Evolutionary conservation across 371 early-diverging fungal genomes (phyloP).

Genomic region (Rhizomucor pusillus): DNA sequence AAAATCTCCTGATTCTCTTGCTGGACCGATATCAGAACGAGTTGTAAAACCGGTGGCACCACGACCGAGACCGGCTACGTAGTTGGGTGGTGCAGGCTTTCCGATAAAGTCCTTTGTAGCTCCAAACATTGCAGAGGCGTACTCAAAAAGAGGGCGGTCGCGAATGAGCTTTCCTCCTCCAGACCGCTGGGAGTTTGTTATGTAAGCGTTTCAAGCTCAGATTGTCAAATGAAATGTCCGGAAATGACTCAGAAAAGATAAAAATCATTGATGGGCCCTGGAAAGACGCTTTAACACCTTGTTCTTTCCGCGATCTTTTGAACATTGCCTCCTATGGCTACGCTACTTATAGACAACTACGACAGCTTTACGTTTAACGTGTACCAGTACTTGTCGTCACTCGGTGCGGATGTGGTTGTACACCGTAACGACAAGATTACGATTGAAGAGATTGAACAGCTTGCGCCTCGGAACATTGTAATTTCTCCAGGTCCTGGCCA

Average conservation of each 20-base stretch:
- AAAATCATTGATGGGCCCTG: too few relatives aligned
- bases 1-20: slow-evolving; percentile 67
- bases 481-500: slow-evolving; percentile 97
- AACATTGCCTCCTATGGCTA: slow-evolving; percentile 48
- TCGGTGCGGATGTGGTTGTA: slow-evolving; percentile 91
- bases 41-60: slow-evolving; percentile 98
- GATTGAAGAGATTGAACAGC: slow-evolving; percentile 69
- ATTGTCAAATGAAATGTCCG: too few relatives aligned
- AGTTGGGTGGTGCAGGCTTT: slow-evolving; percentile 85
- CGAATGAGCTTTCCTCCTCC: too few relatives aligned
- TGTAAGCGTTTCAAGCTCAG: too few relatives aligned
- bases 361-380: slow-evolving; percentile 98
- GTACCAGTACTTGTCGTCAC: slow-evolving; percentile 87
- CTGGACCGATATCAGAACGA: slow-evolving; percentile 97
- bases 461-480: slow-evolving; percentile 90
- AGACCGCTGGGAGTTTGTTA: too few relatives aligned
- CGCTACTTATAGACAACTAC: slow-evolving; percentile 95
- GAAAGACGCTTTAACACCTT: too few relatives aligned
- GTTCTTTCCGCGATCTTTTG: neutral
- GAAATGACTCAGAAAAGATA: too few relatives aligned
- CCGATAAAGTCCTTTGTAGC: slow-evolving; percentile 83
- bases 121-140: slow-evolving; percentile 60
- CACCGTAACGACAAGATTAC: slow-evolving; percentile 93
- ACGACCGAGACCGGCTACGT: slow-evolving; percentile 95
- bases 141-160: too few relatives aligned